These are phyloP conservation scores for Cryptosporidium xiaoi DNA, from an alignment of 169 alveolate genomes.

Conservation along the genomic window DNA sequence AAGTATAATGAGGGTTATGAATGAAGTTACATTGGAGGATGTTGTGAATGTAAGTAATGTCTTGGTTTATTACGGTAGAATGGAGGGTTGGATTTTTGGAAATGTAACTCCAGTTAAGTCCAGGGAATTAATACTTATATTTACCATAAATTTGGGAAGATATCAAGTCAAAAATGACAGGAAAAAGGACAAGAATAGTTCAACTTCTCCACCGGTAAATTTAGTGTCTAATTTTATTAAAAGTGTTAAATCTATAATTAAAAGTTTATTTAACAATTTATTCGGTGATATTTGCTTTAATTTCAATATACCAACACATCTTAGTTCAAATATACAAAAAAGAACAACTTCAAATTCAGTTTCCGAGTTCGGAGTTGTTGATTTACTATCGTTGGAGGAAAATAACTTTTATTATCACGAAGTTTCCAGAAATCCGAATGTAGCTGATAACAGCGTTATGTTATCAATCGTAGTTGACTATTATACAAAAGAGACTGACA, in stretches of 20 bases:
- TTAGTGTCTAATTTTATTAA: neutral
- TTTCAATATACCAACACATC: neutral
- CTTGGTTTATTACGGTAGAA: constrained; percentile 12
- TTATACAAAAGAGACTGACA: constrained; percentile 21
- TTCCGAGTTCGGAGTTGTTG: constrained; percentile 21
- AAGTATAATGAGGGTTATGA: neutral
- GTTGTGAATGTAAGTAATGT: constrained; percentile 8
- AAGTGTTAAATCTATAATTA: neutral
- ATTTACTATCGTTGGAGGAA: constrained; percentile 13
- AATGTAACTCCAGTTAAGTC: constrained; percentile 40
- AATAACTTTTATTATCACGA: constrained; percentile 19
- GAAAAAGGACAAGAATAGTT: neutral
- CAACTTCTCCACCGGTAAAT: neutral
- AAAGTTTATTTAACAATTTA: neutral
- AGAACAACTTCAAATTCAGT: neutral
- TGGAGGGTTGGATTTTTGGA: constrained; percentile 39
- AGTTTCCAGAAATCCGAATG: neutral
- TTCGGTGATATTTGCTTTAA: neutral
- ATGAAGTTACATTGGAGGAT: constrained; percentile 2
- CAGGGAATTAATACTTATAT: constrained; percentile 45
- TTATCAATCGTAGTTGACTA: constrained; percentile 10
- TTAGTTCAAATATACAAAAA: neutral
- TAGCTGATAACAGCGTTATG: neutral
- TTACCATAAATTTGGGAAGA: constrained; percentile 50
- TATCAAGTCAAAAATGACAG: neutral